Evolutionary conservation across 176 grass and related monocot species (phyloP).

Genomic region (Zoysia pacifica): DNA sequence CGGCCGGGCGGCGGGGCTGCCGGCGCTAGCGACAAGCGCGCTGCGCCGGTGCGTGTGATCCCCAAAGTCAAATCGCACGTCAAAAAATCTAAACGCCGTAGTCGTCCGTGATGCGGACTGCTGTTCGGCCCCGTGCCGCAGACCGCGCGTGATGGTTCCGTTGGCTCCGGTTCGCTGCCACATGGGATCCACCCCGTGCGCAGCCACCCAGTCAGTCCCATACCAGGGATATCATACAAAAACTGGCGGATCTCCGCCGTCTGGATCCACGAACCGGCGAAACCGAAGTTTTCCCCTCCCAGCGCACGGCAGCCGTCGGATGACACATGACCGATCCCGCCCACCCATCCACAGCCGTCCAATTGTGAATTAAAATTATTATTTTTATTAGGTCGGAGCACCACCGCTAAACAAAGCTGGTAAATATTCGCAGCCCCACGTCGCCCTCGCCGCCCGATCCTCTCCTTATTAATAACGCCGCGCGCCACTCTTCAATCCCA

Average conservation of each 20-base stretch:
- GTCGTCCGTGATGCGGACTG: neutral
- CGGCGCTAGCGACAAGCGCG: too few relatives aligned
- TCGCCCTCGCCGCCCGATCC: neutral
- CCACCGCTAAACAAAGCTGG: neutral
- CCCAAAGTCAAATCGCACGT: neutral
- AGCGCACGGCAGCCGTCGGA: neutral
- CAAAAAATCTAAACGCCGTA: neutral
- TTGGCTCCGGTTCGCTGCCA: neutral
- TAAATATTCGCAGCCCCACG: neutral
- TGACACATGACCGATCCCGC: neutral
- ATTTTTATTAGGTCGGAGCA: neutral
- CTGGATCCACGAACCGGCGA: constrained; percentile 22
- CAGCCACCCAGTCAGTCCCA: constrained; percentile 19
- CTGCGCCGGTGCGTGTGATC: too few relatives aligned
- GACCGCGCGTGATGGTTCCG: neutral
- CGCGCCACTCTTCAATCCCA: neutral
- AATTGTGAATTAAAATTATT: neutral
- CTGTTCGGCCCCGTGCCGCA: neutral
- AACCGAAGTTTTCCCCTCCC: neutral
- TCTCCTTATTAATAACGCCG: constrained; percentile 37
- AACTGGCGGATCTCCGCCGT: constrained; percentile 12
- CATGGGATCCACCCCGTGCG: neutral
- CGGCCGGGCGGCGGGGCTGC: too few relatives aligned
- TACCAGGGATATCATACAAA: constrained; percentile 19
- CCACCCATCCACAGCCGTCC: constrained; percentile 2